Base-by-base conservation (phyloP, 2,329 filamentous ascomycete genomes). In the Helminthosporium solani region DNA sequence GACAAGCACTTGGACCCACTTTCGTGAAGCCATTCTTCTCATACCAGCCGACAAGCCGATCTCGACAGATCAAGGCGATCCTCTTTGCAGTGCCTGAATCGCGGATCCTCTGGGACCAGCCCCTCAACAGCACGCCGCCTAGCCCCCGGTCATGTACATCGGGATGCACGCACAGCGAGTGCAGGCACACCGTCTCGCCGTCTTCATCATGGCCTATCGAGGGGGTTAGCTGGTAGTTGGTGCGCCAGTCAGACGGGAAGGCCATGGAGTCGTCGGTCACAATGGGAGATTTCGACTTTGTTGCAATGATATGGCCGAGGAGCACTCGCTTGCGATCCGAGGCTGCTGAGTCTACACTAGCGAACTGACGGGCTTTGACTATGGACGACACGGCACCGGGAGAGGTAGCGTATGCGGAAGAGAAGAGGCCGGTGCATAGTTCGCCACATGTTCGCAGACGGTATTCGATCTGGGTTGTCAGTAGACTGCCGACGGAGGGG, bases 201-300 rank as follows among this genome's bases (percentile, higher is more conserved):
- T 76, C 74, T 47, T 89, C 82, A 57, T 87, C 81, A 68, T 95
- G 88, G 25, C 89, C 89, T 8, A 83, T 62, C 7, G 55, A 53
- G 19, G 63, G 61, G 23, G 53, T 45, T 40, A 66, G 51, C 44
- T 66, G 54, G 58, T 64, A 66, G 23, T 65, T 66, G 7, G 76
- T 74, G 49, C 77, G 74, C 85, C 87, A 92, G 63, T 86, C 79
- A 31, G 74, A 68, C 1, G 90, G 89, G 33, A 85, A 77, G 18
- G 77, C 80, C 88, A 96, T 95, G 53, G 88, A 83, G 6, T 77
- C 77, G 61, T 95, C 90, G 1, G 84, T 87, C 44, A 95, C 82
- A 33, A 81, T 70, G 0, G 72, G 63, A 40, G 80, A 79, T 30
- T 76, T 75, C 30, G 84, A 86, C 54, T 87, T 85, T 11, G 90